Percentiles rank a stretch among this genome's conserved stretches.
These are phyloP conservation scores for Eucalyptus caleyi DNA, from an alignment of 345 rosid species.

Conservation along the genomic window DNA sequence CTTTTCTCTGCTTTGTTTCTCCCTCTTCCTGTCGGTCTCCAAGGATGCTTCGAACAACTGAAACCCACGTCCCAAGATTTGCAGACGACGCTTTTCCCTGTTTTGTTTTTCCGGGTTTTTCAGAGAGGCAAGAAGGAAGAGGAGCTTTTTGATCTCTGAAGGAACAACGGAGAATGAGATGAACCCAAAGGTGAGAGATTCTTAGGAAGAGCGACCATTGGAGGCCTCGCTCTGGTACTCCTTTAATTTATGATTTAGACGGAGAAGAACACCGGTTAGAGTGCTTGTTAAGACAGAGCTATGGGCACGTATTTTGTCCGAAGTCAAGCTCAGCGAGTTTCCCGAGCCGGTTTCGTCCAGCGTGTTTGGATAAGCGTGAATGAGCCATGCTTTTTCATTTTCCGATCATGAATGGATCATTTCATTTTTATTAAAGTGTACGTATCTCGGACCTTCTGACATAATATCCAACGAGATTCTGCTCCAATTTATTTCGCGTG, in stretches of 20 bases:
- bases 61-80: no score
- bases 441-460: neutral
- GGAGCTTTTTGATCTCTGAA: no score
- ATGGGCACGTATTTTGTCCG: neutral
- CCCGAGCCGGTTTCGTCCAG: no score
- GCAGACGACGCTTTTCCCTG: no score
- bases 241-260: no score
- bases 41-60: no score
- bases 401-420: neutral
- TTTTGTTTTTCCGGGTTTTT: no score
- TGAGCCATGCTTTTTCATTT: neutral
- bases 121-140: no score
- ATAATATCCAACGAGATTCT: neutral
- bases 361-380: neutral
- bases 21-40: no score
- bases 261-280: no score
- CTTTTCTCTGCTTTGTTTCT: no score
- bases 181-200: neutral
- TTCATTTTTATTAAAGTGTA: neutral
- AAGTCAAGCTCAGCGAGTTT: neutral
- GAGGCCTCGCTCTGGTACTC: neutral
- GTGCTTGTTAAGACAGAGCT: neutral
- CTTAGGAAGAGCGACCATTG: neutral
- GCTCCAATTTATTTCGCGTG: neutral
- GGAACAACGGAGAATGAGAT: fast-evolving